A percentile compares a stretch with the other conserved stretches of the same genome.
These are phyloP conservation scores for Vaccinium vitisidaea DNA, from an alignment of 148 eudicot genomes.

Conservation along the genomic window DNA sequence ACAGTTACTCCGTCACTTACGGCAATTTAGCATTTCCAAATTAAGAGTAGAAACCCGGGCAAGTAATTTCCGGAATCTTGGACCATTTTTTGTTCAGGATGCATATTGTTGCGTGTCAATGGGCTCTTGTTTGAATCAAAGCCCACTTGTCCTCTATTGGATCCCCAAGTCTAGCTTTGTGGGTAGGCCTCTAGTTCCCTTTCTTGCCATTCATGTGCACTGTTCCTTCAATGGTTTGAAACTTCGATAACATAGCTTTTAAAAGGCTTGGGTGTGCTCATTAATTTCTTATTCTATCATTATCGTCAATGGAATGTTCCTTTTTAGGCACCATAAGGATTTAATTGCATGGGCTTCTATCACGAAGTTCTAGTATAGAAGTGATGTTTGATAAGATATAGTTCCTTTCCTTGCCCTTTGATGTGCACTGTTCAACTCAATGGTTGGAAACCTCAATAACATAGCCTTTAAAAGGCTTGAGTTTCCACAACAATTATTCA, in stretches of 20 bases:
- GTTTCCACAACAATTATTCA: neutral
- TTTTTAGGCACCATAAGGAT: too few relatives aligned
- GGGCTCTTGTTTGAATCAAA: neutral
- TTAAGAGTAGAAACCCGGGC: neutral
- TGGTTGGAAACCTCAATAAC: neutral
- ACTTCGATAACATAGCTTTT: too few relatives aligned
- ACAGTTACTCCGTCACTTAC: neutral
- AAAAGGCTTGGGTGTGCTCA: too few relatives aligned
- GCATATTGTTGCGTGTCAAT: neutral
- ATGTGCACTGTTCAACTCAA: neutral
- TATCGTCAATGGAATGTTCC: too few relatives aligned
- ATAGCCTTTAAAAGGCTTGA: neutral
- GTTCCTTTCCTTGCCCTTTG: neutral
- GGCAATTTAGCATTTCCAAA: neutral
- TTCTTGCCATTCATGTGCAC: neutral
- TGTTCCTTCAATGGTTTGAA: too few relatives aligned
- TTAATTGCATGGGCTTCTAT: too few relatives aligned
- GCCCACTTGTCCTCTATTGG: neutral
- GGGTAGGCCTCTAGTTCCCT: neutral
- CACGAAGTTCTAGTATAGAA: too few relatives aligned
- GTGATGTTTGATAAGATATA: too few relatives aligned
- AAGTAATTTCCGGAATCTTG: neutral
- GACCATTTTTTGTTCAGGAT: neutral
- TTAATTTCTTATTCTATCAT: too few relatives aligned
- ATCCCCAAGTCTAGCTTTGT: neutral